phyloP scores from a whole-genome alignment of 495 filamentous ascomycete genomes.

The Tetracladium marchalianum region DNA sequence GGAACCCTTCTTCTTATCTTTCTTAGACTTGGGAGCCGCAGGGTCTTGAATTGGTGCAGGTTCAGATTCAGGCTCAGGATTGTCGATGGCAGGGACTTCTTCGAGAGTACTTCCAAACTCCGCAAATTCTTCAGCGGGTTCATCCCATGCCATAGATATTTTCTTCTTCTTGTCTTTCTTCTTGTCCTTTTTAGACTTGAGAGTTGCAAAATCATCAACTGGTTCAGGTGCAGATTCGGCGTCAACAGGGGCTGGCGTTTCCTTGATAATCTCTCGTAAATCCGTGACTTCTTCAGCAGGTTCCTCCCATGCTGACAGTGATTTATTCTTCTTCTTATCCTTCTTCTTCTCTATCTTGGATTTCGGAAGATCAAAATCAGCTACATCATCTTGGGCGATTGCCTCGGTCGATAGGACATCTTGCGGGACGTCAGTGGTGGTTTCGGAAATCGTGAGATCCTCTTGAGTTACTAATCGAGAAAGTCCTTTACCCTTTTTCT shows the following conservation, averaged over 20 bases:
- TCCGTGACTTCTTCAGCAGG: background rate
- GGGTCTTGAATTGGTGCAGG: background rate
- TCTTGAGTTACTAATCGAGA: slow-evolving; percentile 11
- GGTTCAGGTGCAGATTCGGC: background rate
- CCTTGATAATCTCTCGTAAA: background rate
- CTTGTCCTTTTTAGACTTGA: too few relatives aligned
- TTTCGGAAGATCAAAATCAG: background rate
- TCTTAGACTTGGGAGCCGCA: slow-evolving; percentile 10
- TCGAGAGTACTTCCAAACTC: background rate
- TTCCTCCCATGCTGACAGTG: background rate
- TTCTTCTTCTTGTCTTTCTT: slow-evolving; percentile 6
- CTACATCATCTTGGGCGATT: background rate
- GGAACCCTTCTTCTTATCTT: slow-evolving; percentile 12
- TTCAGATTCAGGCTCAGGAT: too few relatives aligned
- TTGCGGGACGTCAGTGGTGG: background rate
- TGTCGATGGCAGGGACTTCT: background rate
- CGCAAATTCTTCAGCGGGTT: background rate
- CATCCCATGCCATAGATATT: background rate
- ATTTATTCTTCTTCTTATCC: slow-evolving; percentile 28
- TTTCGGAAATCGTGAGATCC: slow-evolving; percentile 1
- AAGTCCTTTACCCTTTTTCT: slow-evolving; percentile 22
- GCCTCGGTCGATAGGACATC: background rate
- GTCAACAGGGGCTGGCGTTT: background rate
- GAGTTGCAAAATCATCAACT: too few relatives aligned
- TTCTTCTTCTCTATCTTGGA: slow-evolving; percentile 25